These are phyloP conservation scores for Kuraishia floccosa DNA, from an alignment of 805 yeast species.

Conservation along the genomic window DNA sequence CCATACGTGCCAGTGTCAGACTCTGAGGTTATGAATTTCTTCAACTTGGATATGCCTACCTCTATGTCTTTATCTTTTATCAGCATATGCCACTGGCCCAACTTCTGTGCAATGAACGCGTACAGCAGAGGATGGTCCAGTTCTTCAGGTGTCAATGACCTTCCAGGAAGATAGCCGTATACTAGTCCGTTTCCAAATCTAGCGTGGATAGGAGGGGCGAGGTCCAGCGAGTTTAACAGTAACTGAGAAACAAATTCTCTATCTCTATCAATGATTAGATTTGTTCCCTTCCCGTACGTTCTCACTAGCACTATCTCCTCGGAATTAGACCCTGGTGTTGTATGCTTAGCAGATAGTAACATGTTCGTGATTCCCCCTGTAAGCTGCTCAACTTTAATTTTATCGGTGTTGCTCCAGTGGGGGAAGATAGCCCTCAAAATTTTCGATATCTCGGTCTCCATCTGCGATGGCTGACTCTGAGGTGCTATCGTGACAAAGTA, in stretches of 20 bases:
- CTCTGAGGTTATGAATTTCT: slow-evolving; percentile 14
- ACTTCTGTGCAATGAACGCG: slow-evolving; percentile 48
- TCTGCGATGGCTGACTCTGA: slow-evolving; percentile 23
- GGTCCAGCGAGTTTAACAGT: slow-evolving; percentile 40
- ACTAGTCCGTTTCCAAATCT: slow-evolving; percentile 63
- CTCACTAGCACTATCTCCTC: slow-evolving; percentile 42
- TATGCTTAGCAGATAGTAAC: slow-evolving; percentile 34
- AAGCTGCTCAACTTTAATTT: slow-evolving; percentile 27
- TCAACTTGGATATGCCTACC: slow-evolving; percentile 28
- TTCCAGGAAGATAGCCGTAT: slow-evolving; percentile 58
- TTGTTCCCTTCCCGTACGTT: slow-evolving; percentile 68
- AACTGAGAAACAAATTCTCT: slow-evolving; percentile 65
- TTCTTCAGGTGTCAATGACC: slow-evolving; percentile 46
- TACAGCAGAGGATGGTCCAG: slow-evolving; percentile 33
- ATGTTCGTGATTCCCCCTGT: slow-evolving; percentile 60
- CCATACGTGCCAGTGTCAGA: slow-evolving; percentile 6
- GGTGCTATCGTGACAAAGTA: slow-evolving; percentile 24
- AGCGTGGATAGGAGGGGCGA: slow-evolving; percentile 63
- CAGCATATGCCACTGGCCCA: slow-evolving; percentile 61
- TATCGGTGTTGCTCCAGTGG: slow-evolving; percentile 13
- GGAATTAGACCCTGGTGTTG: slow-evolving; percentile 6
- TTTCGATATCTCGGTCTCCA: slow-evolving; percentile 22
- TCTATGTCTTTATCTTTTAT: slow-evolving; percentile 35
- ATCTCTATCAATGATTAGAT: slow-evolving; percentile 59
- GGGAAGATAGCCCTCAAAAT: slow-evolving; percentile 34